Base-by-base conservation (phyloP, 768 basidiomycete species). In the Sistotremastrum niveocremeum region DNA sequence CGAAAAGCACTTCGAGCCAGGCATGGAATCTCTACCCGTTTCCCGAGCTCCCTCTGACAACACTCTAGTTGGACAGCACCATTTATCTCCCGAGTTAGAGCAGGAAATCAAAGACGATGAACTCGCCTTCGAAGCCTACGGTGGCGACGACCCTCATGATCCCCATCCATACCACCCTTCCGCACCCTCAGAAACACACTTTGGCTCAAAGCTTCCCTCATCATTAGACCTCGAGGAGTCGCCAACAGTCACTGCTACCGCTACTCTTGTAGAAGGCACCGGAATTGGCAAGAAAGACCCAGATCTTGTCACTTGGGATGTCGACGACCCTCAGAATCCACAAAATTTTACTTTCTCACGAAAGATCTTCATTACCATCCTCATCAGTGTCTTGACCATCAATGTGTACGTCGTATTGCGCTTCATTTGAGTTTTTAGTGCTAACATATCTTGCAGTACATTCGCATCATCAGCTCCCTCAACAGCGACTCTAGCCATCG, bases 391-490 rank as follows among this genome's bases (percentile, higher is more conserved):
- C 31, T 65, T 75, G 64, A 73, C 74, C 0, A 59, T 79, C 20
- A 76, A 77, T 53, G 74, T 76, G 75, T 74, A 58, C 44, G 70
- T 65, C 20, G 1, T 2, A 20, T 29, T 30, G 34, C 32, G 20
- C 34, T 38, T 9, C 36, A 33, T 39, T 31, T 30, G 45, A 28
- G n/a, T 46, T 50, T 1, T 6, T 37, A 38, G 39, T 5, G 35
- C 4, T 39, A 1, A 20, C 39, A 42, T 20, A 20, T 20, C 11
- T 43, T 45, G 9, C 49, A 80, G 78, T 20, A 79, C 79, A 1
- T 81, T 78, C 54, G 70, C 80, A 10, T 79, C 77, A 51, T 71
- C 77, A 10, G 73, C 74, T 0, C 75, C 79, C 1, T 65, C 74
- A 30, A 69, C 72, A 4, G 64, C 77, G 46, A 60, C 72, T 32